Evolutionary conservation across 208 protist genomes (phyloP).

Genomic region (Perkinsela sp.): DNA sequence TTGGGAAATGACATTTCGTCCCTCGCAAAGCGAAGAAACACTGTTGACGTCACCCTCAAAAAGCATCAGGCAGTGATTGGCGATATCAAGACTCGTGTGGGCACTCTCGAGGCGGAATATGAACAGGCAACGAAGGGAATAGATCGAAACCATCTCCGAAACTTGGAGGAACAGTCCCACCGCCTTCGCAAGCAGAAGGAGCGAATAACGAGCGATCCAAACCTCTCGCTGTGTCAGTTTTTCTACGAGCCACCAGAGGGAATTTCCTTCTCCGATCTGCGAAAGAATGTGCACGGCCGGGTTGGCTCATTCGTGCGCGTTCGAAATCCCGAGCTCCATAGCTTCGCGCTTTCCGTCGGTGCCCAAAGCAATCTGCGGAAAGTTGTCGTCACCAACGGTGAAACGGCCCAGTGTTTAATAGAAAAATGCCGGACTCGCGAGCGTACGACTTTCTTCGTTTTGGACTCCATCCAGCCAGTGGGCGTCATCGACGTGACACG

Average conservation of each 20-base stretch:
- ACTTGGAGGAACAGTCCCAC: not conserved
- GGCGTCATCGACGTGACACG: not conserved
- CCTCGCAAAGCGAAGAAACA: not conserved
- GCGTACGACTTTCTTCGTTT: not conserved
- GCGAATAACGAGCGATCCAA: not conserved
- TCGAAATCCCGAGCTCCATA: slow-evolving; percentile 13
- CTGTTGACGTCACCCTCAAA: not conserved
- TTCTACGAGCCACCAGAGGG: not conserved
- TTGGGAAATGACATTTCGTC: not conserved
- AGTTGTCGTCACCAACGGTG: slow-evolving; percentile 74
- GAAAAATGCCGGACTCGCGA: slow-evolving; percentile 1
- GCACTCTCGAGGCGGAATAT: not conserved
- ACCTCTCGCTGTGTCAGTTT: not conserved
- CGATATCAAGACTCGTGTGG: not conserved
- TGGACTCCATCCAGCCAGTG: not conserved
- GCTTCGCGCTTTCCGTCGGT: slow-evolving; percentile 68
- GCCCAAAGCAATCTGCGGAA: slow-evolving; percentile 68
- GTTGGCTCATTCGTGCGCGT: slow-evolving; percentile 74
- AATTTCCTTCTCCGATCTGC: slow-evolving; percentile 4
- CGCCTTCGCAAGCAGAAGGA: not conserved
- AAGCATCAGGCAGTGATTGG: not conserved
- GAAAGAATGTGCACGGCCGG: slow-evolving; percentile 46
- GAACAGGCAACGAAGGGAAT: not conserved
- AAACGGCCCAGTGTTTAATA: slow-evolving; percentile 73
- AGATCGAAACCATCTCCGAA: too few species aligned